These are phyloP conservation scores for Penicillium polonicum DNA, from an alignment of 2,329 filamentous ascomycete species.

Conservation along the genomic window DNA sequence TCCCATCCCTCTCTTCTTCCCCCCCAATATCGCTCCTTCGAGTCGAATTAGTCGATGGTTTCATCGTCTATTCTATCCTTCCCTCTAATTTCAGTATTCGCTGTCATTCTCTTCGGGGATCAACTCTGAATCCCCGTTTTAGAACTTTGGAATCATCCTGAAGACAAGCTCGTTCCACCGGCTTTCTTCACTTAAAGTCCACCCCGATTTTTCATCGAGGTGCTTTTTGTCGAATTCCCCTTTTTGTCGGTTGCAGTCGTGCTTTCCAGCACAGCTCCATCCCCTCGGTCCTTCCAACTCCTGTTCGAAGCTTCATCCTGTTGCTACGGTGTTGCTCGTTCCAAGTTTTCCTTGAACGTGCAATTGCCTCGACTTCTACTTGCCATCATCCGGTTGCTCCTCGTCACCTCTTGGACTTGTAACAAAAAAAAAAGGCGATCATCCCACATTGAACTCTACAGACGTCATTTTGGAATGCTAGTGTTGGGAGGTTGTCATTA, in stretches of 20 bases:
- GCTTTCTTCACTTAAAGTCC: slow-evolving; percentile 12
- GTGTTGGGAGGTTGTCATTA: slow-evolving; percentile 21
- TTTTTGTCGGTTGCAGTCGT: slow-evolving; percentile 12
- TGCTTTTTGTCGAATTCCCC: slow-evolving; percentile 10
- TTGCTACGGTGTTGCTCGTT: slow-evolving; percentile 18
- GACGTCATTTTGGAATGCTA: slow-evolving; percentile 31
- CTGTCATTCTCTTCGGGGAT: slow-evolving; percentile 32
- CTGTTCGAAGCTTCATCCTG: slow-evolving; percentile 19
- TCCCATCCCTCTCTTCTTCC: slow-evolving; percentile 32
- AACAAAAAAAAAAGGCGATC: slow-evolving; percentile 19
- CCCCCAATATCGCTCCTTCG: slow-evolving; percentile 48
- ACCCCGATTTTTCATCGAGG: slow-evolving; percentile 9
- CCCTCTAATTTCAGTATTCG: slow-evolving; percentile 20
- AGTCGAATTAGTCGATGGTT: slow-evolving; percentile 33
- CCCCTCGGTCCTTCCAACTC: slow-evolving; percentile 25
- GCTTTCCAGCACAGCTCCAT: slow-evolving; percentile 11
- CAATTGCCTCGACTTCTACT: slow-evolving; percentile 16
- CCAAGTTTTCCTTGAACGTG: slow-evolving; percentile 10
- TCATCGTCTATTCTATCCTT: slow-evolving; percentile 33
- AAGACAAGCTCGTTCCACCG: slow-evolving; percentile 14
- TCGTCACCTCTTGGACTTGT: slow-evolving; percentile 18
- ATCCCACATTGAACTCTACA: slow-evolving; percentile 25
- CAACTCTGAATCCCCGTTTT: slow-evolving; percentile 15
- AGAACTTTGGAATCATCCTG: slow-evolving; percentile 14
- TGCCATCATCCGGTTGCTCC: slow-evolving; percentile 9